Evolutionary conservation across 148 eudicot genomes (phyloP).

Genomic region (Fagopyrum esculentum): DNA sequence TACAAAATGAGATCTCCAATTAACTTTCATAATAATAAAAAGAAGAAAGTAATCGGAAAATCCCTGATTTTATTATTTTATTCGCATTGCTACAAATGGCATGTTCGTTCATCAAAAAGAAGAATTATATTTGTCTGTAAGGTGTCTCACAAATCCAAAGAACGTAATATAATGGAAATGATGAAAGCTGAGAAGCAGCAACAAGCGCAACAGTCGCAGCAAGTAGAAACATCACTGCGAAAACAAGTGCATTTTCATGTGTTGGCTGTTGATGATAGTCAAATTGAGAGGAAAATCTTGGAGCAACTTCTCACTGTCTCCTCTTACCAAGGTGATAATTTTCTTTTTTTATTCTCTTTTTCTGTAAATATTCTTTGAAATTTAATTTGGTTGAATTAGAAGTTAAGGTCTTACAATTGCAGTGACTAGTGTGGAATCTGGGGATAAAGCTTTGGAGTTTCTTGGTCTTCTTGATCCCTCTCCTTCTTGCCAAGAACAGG

Average conservation of each 20-base stretch:
- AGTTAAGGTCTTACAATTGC: constrained; percentile 9
- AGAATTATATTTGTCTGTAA: not conserved
- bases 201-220: not conserved
- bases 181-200: not conserved
- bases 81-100: not conserved
- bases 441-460: constrained; percentile 53
- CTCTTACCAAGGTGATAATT: constrained; percentile 41
- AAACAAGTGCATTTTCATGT: constrained; percentile 33
- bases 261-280: constrained; percentile 55
- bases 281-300: constrained; percentile 47
- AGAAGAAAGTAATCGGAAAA: not conserved
- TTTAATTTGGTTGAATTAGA: not conserved
- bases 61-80: not conserved
- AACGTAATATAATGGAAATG: not conserved
- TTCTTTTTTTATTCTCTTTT: not conserved
- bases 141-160: not conserved
- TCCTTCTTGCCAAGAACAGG: not conserved
- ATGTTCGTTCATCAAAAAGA: not conserved
- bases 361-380: constrained; percentile 2
- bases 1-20: not conserved
- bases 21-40: not conserved
- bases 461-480: constrained; percentile 31
- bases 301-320: constrained; percentile 50
- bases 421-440: constrained; percentile 61
- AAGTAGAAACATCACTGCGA: not conserved